Percentiles rank a stretch among this genome's conserved stretches.
Evolutionary conservation across 108 stramenopile species (phyloP).

Genomic region (Hondaea fermentalgiana): DNA sequence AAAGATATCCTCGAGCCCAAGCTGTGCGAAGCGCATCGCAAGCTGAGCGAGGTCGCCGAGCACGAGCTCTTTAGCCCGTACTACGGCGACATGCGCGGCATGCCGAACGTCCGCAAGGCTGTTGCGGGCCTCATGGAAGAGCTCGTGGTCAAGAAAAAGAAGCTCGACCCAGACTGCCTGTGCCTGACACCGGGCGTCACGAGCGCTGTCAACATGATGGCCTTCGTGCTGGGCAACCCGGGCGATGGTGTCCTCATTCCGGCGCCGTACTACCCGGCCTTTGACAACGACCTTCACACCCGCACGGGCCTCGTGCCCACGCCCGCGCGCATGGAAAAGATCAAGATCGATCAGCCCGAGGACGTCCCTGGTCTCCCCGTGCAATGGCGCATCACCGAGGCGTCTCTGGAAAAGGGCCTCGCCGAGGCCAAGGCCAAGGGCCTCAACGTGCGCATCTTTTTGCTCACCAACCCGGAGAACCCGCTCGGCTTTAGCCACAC

Average conservation of each 20-base stretch:
- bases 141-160: neutral
- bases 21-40: neutral
- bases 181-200: neutral
- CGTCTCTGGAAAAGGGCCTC: conserved; percentile 60
- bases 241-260: conserved; percentile 79
- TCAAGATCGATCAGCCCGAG: neutral
- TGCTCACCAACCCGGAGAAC: conserved; percentile 81
- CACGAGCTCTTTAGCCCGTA: neutral
- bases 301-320: neutral
- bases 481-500: conserved; percentile 71
- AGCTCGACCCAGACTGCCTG: neutral
- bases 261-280: conserved; percentile 83
- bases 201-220: neutral
- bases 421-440: conserved; percentile 29
- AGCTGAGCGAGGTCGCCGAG: neutral
- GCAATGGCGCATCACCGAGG: conserved; percentile 51
- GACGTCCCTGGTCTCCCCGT: neutral
- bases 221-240: conserved; percentile 57
- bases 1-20: neutral
- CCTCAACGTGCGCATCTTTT: conserved; percentile 45
- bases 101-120: neutral
- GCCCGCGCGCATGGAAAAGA: neutral
- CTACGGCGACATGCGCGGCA: conserved; percentile 16
- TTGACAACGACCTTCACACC: conserved; percentile 62
- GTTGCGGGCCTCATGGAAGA: neutral